Percentiles rank a stretch among this genome's conserved stretches.
Conservation (phyloP, 345 rosid species). For the Hypericum androsaemum region DNA sequence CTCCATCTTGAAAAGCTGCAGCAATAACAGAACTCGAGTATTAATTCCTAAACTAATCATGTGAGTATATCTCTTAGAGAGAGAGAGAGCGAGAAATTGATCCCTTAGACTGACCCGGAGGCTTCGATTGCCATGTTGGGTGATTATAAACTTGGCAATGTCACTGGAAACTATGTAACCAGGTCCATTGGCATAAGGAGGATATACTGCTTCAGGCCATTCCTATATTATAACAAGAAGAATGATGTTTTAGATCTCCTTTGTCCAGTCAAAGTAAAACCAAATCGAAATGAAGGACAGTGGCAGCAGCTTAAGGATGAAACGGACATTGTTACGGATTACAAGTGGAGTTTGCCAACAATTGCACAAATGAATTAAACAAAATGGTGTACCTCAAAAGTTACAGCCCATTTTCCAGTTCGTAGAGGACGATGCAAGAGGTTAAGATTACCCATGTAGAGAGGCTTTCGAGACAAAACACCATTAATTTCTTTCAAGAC, state of each 20-base stretch:
- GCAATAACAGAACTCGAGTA: conserved; percentile 6
- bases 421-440: conserved; percentile 91
- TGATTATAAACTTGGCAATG: conserved; percentile 49
- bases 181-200: conserved; percentile 95
- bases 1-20: conserved; percentile 94
- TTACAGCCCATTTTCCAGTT: conserved; percentile 93
- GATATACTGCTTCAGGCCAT: conserved; percentile 87
- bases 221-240: conserved; percentile 35
- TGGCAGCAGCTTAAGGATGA: not conserved
- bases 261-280: not conserved
- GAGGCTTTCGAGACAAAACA: conserved; percentile 46
- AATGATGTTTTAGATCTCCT: too few species aligned
- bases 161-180: conserved; percentile 73
- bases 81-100: too few species aligned
- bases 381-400: conserved; percentile 59
- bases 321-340: not conserved
- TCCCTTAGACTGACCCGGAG: conserved; percentile 79
- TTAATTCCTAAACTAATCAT: not conserved
- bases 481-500: conserved; percentile 72
- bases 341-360: conserved; percentile 5
- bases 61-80: not conserved
- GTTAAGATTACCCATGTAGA: conserved; percentile 95
- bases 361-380: not conserved
- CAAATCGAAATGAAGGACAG: not conserved
- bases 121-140: conserved; percentile 48